Evolutionary conservation across 2,329 filamentous ascomycete species (phyloP), one percentile per base, ranked within the genome.

Genomic region (Claviceps quebecensis): DNA sequence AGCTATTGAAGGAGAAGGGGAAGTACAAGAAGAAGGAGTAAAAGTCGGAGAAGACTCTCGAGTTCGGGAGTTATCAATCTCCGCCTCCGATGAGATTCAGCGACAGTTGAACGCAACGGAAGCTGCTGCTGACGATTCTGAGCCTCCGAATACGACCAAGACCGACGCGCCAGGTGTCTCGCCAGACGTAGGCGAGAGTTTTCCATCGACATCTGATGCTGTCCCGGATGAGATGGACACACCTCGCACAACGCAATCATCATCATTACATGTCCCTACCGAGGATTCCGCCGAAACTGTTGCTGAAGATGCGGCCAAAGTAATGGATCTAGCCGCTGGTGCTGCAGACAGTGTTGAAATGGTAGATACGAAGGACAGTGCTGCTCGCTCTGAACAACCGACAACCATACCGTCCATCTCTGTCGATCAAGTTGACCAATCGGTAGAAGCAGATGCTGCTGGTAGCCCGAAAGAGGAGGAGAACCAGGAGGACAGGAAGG

Each of bases 371-470:
- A 37, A 41, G 11, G 22, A 37, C 39, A 50, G 29, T 39, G 16
- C 40, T 9, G n/a, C 45, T 36, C 46, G 36, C 13, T 22, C 45
- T 17, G 6, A 39, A n/a, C 39, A 34, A 9, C 16, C 41, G 38
- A 37, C 22, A 19, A 44, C 34, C 14, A 47, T 48, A 47, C 52
- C 49, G 17, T 40, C 39, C 7, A 51, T 53, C 13, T 53, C 52
- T 11, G 37, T 51, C 22, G 45, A 53, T 36, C 29, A 48, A 29
- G 52, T 51, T 26, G 22, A n/a, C 16, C 34, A 41, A 46, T 22
- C 40, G 5, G 19, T 36, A n/a, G 45, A 38, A 22, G 34, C 2
- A 11, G 38, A 23, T 16, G 17, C 26, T 14, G 48, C 36, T 7
- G 9, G 39, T 14, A 34, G 19, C 13, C 4, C 26, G 9, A 36